Conservation (phyloP, 2,329 filamentous ascomycete species). For the Phialocephala subalpina region DNA sequence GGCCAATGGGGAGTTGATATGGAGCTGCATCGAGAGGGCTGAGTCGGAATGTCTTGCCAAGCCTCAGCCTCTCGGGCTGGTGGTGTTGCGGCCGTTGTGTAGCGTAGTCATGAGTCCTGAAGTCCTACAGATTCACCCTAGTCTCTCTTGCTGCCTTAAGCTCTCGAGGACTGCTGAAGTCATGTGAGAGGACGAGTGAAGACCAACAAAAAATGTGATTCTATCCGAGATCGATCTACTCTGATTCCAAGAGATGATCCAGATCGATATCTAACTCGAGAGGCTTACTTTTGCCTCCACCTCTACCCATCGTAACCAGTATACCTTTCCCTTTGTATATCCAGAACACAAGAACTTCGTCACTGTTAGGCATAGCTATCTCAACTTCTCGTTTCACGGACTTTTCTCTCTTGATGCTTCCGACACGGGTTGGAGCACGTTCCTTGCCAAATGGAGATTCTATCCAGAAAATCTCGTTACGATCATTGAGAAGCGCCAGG, state of each 20-base stretch:
- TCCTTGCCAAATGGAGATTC: slow-evolving; percentile 21
- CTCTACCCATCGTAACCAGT: slow-evolving; percentile 19
- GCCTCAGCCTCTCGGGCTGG: slow-evolving; percentile 6
- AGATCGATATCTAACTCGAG: slow-evolving; percentile 22
- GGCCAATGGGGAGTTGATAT: too few relatives aligned
- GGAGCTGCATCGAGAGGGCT: slow-evolving; percentile 1
- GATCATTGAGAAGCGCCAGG: slow-evolving; percentile 26
- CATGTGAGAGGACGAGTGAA: background rate
- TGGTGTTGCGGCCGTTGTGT: background rate
- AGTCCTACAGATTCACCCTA: background rate
- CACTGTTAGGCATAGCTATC: slow-evolving; percentile 18
- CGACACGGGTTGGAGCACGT: slow-evolving; percentile 15
- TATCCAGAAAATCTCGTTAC: slow-evolving; percentile 26
- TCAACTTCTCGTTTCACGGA: slow-evolving; percentile 26
- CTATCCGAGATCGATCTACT: slow-evolving; percentile 1
- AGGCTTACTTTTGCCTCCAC: slow-evolving; percentile 25
- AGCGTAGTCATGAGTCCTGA: background rate
- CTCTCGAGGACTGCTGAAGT: background rate
- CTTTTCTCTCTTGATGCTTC: slow-evolving; percentile 20
- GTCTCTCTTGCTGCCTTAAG: background rate
- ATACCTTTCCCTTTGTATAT: slow-evolving; percentile 21
- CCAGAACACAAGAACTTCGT: slow-evolving; percentile 26
- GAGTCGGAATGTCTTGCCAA: slow-evolving; percentile 6
- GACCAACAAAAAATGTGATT: background rate
- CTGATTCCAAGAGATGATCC: slow-evolving; percentile 16